phyloP scores from a whole-genome alignment of 805 yeast species.

The Scheffersomyces ergatensis region DNA sequence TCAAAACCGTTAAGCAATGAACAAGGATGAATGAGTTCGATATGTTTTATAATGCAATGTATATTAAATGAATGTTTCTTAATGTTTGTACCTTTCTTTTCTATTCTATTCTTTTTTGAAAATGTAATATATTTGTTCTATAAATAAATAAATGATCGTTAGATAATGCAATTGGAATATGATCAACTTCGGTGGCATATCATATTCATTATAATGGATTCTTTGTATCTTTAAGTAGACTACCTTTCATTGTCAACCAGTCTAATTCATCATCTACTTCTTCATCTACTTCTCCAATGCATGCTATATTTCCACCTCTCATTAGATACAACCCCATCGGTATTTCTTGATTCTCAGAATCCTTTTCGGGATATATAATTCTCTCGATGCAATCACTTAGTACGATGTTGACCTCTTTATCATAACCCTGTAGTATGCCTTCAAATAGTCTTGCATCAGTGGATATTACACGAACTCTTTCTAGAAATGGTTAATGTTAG shows the following conservation, averaged over 20 bases:
- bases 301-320: slow-evolving; percentile 59
- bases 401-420: slow-evolving; percentile 60
- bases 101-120: too few relatives aligned
- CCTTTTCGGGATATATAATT: slow-evolving; percentile 41
- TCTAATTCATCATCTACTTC: slow-evolving; percentile 38
- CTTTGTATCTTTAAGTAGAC: slow-evolving; percentile 34
- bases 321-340: slow-evolving; percentile 49
- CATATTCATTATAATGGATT: slow-evolving; percentile 34
- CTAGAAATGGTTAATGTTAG: slow-evolving; percentile 24
- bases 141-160: too few relatives aligned
- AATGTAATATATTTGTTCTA: too few relatives aligned
- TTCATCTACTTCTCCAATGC: slow-evolving; percentile 53
- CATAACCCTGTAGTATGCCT: slow-evolving; percentile 54
- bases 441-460: slow-evolving; percentile 44
- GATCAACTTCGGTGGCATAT: too few relatives aligned
- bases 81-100: too few relatives aligned
- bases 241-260: slow-evolving; percentile 35
- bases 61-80: too few relatives aligned
- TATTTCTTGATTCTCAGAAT: slow-evolving; percentile 37
- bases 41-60: too few relatives aligned
- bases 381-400: slow-evolving; percentile 52
- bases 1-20: slow-evolving; percentile 42
- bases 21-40: slow-evolving; percentile 1
- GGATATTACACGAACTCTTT: slow-evolving; percentile 39
- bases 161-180: too few relatives aligned